phyloP scores from a whole-genome alignment of 2,329 filamentous ascomycete species.

The Trichoderma atroviride region DNA sequence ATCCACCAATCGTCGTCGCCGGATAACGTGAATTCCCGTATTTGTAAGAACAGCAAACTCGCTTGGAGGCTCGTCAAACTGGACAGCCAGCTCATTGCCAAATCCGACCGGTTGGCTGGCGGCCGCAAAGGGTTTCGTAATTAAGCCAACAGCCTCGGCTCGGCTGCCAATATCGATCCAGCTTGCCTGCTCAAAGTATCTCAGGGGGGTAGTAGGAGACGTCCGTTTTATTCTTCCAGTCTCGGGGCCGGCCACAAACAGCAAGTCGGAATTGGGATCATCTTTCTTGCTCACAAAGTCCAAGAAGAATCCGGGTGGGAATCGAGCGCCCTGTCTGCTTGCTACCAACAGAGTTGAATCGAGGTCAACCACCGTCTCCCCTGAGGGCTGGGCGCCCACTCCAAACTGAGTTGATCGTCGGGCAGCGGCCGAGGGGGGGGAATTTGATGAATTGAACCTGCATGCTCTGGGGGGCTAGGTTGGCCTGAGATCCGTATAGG shows the following conservation, averaged over 20 bases:
- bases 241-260: conserved; percentile 88
- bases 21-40: conserved; percentile 83
- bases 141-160: conserved; percentile 77
- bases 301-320: conserved; percentile 88
- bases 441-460: conserved; percentile 97
- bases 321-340: conserved; percentile 61
- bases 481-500: conserved; percentile 62
- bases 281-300: conserved; percentile 73
- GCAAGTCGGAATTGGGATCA: conserved; percentile 61
- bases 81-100: conserved; percentile 93
- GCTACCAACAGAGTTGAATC: conserved; percentile 53
- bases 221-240: conserved; percentile 77
- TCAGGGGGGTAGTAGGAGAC: conserved; percentile 54
- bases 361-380: conserved; percentile 49
- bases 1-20: conserved; percentile 83
- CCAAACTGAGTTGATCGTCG: conserved; percentile 37
- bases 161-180: conserved; percentile 75
- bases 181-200: conserved; percentile 77
- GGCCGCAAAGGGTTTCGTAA: conserved; percentile 73
- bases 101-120: conserved; percentile 73
- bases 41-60: conserved; percentile 93
- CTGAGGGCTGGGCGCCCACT: conserved; percentile 31
- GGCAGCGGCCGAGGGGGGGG: conserved; percentile 60
- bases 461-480: conserved; percentile 83
- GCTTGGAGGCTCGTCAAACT: conserved; percentile 80